Evolutionary conservation across 352 stramenopile species (phyloP).

Genomic region (Globisporangium mamillatum): DNA sequence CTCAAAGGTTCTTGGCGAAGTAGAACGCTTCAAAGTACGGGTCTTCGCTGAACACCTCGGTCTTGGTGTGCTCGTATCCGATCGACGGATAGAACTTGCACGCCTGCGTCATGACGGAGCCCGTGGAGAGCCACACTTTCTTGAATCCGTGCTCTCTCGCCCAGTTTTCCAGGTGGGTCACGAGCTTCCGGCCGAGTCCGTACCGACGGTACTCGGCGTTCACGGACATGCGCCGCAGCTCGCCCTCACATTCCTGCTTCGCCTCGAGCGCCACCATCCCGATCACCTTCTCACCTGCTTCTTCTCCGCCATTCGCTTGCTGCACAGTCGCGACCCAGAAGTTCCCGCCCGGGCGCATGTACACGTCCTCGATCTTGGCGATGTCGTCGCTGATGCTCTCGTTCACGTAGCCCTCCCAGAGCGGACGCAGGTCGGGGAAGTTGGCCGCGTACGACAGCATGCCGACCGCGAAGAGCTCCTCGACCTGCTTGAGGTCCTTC

Average conservation of each 20-base stretch:
- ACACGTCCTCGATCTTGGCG: constrained; percentile 30
- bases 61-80: constrained; percentile 25
- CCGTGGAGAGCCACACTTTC: constrained; percentile 30
- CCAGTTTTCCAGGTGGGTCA: constrained; percentile 32
- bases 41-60: constrained; percentile 27
- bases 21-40: constrained; percentile 28
- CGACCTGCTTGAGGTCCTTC: constrained; percentile 25
- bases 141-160: constrained; percentile 19
- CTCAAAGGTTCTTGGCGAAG: constrained; percentile 24
- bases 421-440: background rate
- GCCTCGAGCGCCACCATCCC: constrained; percentile 35
- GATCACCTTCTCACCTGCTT: constrained; percentile 14
- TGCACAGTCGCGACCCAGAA: constrained; percentile 32
- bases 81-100: constrained; percentile 31
- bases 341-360: constrained; percentile 32
- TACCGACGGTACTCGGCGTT: constrained; percentile 26
- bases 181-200: constrained; percentile 26
- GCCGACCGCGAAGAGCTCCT: constrained; percentile 7
- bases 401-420: constrained; percentile 6
- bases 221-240: constrained; percentile 41
- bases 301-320: background rate
- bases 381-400: constrained; percentile 25
- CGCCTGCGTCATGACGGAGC: constrained; percentile 22
- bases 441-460: constrained; percentile 12
- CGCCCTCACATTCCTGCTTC: constrained; percentile 22